Evolutionary conservation across 495 filamentous ascomycete genomes (phyloP).

Genomic region (Lepraria neglecta): DNA sequence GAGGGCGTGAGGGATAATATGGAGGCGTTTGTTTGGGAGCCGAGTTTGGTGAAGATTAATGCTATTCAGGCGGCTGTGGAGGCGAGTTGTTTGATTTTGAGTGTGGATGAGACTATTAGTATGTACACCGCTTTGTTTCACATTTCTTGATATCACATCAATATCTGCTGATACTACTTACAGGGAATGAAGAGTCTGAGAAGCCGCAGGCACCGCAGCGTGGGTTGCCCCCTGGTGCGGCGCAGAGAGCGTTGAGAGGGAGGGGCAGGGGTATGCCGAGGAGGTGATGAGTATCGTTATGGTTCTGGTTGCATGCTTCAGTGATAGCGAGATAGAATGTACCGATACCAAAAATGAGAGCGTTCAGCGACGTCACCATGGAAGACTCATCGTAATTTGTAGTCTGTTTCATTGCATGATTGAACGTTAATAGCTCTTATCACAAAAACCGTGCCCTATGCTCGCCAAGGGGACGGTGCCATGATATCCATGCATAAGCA

Average conservation of each 20-base stretch:
- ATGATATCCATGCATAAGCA: not conserved
- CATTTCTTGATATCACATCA: not conserved
- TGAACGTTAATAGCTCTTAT: not conserved
- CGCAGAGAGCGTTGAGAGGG: constrained; percentile 79
- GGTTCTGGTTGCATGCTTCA: not conserved
- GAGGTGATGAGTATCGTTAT: constrained; percentile 39
- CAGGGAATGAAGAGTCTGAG: constrained; percentile 82
- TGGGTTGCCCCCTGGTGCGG: constrained; percentile 82
- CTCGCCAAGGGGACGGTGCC: not conserved
- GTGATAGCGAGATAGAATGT: constrained; percentile 3
- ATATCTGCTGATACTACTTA: constrained; percentile 17
- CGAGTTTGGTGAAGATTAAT: constrained; percentile 91
- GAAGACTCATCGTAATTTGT: not conserved
- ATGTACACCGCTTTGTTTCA: constrained; percentile 29
- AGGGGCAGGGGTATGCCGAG: constrained; percentile 89
- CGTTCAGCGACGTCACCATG: not conserved
- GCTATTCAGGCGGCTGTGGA: constrained; percentile 94
- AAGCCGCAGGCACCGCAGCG: constrained; percentile 70
- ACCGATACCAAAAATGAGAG: constrained; percentile 6
- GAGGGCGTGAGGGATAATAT: constrained; percentile 92
- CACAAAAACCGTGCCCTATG: not conserved
- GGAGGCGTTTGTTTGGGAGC: constrained; percentile 94
- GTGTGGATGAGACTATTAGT: constrained; percentile 95
- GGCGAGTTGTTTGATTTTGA: constrained; percentile 88
- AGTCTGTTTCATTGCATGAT: not conserved